These are phyloP conservation scores for Phylloporus sp. DNA, from an alignment of 768 basidiomycete genomes.

Conservation along the genomic window DNA sequence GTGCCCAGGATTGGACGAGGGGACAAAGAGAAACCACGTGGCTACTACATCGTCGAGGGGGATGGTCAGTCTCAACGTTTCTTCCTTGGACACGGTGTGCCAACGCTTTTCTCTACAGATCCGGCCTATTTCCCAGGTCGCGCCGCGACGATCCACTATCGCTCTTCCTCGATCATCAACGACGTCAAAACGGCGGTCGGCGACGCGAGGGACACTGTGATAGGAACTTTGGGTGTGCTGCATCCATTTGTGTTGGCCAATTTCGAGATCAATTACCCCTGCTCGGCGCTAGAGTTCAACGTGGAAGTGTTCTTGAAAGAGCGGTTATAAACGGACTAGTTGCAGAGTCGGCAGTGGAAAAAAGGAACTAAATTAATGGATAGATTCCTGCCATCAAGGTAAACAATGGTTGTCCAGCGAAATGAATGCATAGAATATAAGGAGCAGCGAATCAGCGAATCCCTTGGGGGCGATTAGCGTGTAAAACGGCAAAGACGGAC, in stretches of 20 bases:
- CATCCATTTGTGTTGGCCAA: conserved; percentile 89
- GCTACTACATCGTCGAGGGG: conserved; percentile 90
- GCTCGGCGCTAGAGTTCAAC: conserved; percentile 91
- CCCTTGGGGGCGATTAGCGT: conserved; percentile 17
- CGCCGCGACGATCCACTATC: conserved; percentile 88
- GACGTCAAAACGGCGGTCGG: conserved; percentile 44
- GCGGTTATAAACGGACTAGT: conserved; percentile 18
- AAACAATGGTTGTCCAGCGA: neutral
- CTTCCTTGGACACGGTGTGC: neutral
- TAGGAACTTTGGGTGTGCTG: conserved; percentile 89
- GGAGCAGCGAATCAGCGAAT: conserved; percentile 5
- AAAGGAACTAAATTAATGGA: conserved; percentile 2
- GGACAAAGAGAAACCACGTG: conserved; percentile 54
- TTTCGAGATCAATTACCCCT: conserved; percentile 93
- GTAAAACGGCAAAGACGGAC: conserved; percentile 15
- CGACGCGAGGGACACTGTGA: conserved; percentile 56
- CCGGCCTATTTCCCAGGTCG: conserved; percentile 93
- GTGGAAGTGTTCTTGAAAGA: conserved; percentile 89
- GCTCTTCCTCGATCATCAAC: conserved; percentile 42
- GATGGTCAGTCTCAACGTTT: conserved; percentile 54
- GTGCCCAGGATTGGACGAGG: conserved; percentile 67
- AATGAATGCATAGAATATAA: conserved; percentile 10
- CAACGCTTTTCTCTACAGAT: conserved; percentile 47
- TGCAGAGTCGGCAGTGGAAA: conserved; percentile 2
- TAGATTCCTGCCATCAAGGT: conserved; percentile 1